Conservation (phyloP, 2,329 filamentous ascomycete species). For the Scopulariopsis brevicaulis region DNA sequence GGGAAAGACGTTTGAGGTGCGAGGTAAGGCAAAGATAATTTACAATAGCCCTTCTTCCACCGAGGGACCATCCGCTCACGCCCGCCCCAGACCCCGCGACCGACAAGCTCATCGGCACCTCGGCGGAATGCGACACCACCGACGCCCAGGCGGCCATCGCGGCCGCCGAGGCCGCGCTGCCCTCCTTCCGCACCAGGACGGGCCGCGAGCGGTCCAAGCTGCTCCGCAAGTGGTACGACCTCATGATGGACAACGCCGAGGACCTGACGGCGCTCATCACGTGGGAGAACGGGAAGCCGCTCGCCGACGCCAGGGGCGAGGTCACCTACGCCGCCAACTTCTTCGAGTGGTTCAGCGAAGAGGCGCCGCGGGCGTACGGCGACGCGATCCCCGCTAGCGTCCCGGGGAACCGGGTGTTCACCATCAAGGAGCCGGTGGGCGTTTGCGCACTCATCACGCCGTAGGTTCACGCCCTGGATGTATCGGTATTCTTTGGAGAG, state of each 20-base stretch:
- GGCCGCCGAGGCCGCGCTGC: slow-evolving; percentile 69
- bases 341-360: slow-evolving; percentile 54
- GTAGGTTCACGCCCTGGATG: slow-evolving; percentile 5
- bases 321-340: slow-evolving; percentile 47
- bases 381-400: slow-evolving; percentile 43
- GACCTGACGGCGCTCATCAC: slow-evolving; percentile 77
- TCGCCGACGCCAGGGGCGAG: slow-evolving; percentile 48
- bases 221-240: slow-evolving; percentile 70
- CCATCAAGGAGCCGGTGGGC: slow-evolving; percentile 20
- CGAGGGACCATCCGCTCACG: background rate
- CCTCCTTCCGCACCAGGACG: slow-evolving; percentile 57
- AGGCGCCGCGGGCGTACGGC: slow-evolving; percentile 40
- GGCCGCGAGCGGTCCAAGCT: slow-evolving; percentile 65
- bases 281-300: slow-evolving; percentile 76
- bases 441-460: slow-evolving; percentile 22
- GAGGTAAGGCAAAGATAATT: no score
- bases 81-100: slow-evolving; percentile 61
- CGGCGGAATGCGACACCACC: slow-evolving; percentile 69
- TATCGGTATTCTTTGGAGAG: background rate
- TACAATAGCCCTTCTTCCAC: no score
- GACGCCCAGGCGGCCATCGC: slow-evolving; percentile 76
- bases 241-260: slow-evolving; percentile 67
- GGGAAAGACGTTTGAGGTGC: slow-evolving; percentile 84
- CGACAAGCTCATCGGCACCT: slow-evolving; percentile 67
- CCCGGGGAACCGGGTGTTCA: slow-evolving; percentile 39